Evolutionary conservation across 371 early-diverging fungal species (phyloP).

Genomic region (Umbelopsis sp.): DNA sequence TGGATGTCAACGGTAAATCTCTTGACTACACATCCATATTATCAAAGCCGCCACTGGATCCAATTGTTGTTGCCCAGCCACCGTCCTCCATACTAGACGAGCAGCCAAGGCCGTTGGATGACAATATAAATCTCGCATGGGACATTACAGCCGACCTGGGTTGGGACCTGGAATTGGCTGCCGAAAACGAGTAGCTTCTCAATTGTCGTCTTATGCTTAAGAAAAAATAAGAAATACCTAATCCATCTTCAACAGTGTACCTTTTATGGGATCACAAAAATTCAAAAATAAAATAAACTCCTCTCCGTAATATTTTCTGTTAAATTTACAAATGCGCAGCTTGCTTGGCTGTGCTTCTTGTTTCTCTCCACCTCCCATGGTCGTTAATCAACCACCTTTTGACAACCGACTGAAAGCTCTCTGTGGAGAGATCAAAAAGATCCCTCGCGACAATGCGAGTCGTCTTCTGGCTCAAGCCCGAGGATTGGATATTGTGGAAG

Average conservation of each 20-base stretch:
- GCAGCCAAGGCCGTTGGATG: not conserved
- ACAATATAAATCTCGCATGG: not conserved
- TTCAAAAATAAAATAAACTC: too few species aligned
- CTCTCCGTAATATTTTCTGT: too few species aligned
- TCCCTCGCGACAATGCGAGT: not conserved
- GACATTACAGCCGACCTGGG: not conserved
- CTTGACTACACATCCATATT: slow-evolving; percentile 2
- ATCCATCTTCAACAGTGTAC: not conserved
- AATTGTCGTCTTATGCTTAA: not conserved
- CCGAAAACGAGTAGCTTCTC: not conserved
- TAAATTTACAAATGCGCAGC: too few species aligned
- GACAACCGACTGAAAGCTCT: not conserved
- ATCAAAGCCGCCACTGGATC: not conserved
- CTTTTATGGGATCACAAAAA: not conserved
- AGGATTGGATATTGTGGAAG: slow-evolving; percentile 16
- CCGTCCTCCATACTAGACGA: not conserved
- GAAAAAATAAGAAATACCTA: not conserved
- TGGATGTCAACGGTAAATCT: slow-evolving; percentile 30
- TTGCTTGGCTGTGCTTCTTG: too few species aligned
- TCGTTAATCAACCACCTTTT: too few species aligned
- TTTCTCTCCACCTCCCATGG: too few species aligned
- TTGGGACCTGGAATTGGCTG: slow-evolving; percentile 10
- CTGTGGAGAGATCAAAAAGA: not conserved
- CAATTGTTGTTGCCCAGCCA: not conserved
- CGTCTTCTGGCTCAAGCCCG: not conserved